Percentiles rank a stretch among this genome's conserved stretches.
Conservation (phyloP, 2,329 filamentous ascomycete genomes). For the Tolypocladium nubicola region DNA sequence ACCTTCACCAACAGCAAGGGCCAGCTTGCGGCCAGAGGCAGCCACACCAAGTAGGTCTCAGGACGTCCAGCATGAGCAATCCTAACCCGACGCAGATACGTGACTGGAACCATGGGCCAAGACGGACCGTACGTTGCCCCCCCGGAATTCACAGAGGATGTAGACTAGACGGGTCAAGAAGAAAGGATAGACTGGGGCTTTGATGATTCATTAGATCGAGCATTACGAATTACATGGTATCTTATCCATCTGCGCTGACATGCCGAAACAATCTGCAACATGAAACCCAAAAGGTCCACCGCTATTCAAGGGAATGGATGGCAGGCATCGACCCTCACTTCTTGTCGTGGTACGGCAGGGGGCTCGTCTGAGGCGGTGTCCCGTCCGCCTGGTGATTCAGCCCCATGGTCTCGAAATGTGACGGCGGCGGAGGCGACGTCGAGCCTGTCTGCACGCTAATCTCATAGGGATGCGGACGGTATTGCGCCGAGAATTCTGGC, state of each 20-base stretch:
- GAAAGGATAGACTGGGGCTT: neutral
- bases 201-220: neutral
- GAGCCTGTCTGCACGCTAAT: neutral
- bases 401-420: constrained; percentile 18
- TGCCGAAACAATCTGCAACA: neutral
- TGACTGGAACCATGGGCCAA: constrained; percentile 25
- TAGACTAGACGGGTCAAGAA: constrained; percentile 14
- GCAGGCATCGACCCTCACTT: neutral
- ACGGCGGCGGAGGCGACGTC: constrained; percentile 8
- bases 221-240: neutral
- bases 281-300: neutral
- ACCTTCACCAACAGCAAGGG: constrained; percentile 49
- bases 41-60: constrained; percentile 50
- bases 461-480: neutral
- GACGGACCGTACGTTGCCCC: constrained; percentile 27
- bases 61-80: neutral
- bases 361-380: constrained; percentile 6
- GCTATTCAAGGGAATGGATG: too few relatives aligned
- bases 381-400: constrained; percentile 21
- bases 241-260: neutral
- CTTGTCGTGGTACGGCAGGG: constrained; percentile 14
- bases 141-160: constrained; percentile 20
- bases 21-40: constrained; percentile 50
- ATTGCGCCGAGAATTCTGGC: neutral
- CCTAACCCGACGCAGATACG: constrained; percentile 24